Conservation (phyloP, 78 protist species). For the Speleostelium caveatum region DNA sequence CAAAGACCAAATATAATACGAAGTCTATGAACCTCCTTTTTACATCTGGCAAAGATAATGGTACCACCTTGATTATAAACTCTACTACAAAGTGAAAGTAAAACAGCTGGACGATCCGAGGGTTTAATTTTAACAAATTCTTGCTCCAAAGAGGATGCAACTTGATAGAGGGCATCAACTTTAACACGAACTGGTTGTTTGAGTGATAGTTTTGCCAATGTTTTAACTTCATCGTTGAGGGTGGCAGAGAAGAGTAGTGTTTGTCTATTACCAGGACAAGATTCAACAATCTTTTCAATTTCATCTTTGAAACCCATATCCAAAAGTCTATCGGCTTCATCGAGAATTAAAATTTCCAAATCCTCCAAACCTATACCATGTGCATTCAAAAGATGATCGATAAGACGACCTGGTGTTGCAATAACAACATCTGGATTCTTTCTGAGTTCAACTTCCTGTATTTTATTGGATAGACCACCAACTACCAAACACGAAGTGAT, state of each 20-base stretch:
- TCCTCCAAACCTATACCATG: conserved; percentile 84
- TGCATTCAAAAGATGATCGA: conserved; percentile 92
- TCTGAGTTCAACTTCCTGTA: conserved; percentile 83
- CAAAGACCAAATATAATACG: conserved; percentile 79
- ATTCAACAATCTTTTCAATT: conserved; percentile 83
- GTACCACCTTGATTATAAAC: conserved; percentile 70
- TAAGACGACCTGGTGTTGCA: conserved; percentile 96
- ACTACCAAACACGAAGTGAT: conserved; percentile 85
- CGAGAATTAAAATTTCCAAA: conserved; percentile 87
- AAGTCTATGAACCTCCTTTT: conserved; percentile 78
- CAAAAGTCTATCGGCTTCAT: conserved; percentile 94
- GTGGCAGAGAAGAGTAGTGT: conserved; percentile 96
- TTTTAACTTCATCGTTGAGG: conserved; percentile 87
- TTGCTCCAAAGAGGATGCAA: conserved; percentile 82
- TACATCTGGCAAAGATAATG: conserved; percentile 51
- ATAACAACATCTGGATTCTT: conserved; percentile 90
- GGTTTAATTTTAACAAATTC: conserved; percentile 87
- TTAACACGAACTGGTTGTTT: conserved; percentile 82
- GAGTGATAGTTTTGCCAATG: conserved; percentile 70
- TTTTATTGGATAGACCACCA: conserved; percentile 87
- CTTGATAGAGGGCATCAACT: conserved; percentile 81
- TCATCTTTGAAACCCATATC: conserved; percentile 93
- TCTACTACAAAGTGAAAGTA: conserved; percentile 42
- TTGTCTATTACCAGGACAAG: conserved; percentile 88
- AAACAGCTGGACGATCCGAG: conserved; percentile 60